Conservation (phyloP, 2,329 filamentous ascomycete species). For the Phaeosphaeria sp. region DNA sequence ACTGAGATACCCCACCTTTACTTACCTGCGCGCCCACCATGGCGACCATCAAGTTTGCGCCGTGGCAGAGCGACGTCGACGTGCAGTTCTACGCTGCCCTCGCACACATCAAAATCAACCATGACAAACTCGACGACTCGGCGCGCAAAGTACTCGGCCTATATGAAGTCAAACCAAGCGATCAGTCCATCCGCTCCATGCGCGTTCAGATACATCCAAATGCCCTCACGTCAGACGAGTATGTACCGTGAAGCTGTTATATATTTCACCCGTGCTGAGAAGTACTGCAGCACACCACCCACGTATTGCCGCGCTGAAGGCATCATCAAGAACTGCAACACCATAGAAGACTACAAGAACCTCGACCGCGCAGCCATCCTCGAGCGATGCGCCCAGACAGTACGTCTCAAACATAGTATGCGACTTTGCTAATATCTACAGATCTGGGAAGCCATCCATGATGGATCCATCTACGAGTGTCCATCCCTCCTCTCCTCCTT, state of each 20-base stretch:
- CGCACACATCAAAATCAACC: slow-evolving; percentile 92
- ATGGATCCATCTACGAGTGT: slow-evolving; percentile 94
- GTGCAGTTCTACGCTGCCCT: slow-evolving; percentile 92
- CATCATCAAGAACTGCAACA: slow-evolving; percentile 95
- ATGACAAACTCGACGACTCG: slow-evolving; percentile 96
- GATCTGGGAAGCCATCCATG: slow-evolving; percentile 98
- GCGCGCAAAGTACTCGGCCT: slow-evolving; percentile 84
- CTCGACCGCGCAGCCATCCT: slow-evolving; percentile 81
- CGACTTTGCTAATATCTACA: slow-evolving; percentile 49
- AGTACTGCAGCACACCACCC: slow-evolving; percentile 31
- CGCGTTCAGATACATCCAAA: slow-evolving; percentile 90
- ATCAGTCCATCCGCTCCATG: slow-evolving; percentile 76
- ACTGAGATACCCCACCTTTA: slow-evolving; percentile 1
- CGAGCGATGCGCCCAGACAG: slow-evolving; percentile 78
- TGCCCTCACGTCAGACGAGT: slow-evolving; percentile 84
- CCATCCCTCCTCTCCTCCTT: slow-evolving; percentile 92
- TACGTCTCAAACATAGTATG: slow-evolving; percentile 49
- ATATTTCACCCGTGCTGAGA: neutral
- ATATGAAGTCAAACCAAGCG: slow-evolving; percentile 80
- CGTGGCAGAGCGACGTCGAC: slow-evolving; percentile 93
- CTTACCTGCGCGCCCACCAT: slow-evolving; percentile 32
- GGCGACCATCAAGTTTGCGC: slow-evolving; percentile 73
- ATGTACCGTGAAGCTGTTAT: slow-evolving; percentile 51
- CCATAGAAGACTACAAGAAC: slow-evolving; percentile 88
- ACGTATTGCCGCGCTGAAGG: slow-evolving; percentile 82